phyloP scores from a whole-genome alignment of 2,329 filamentous ascomycete genomes.

The Lojkania enalia region DNA sequence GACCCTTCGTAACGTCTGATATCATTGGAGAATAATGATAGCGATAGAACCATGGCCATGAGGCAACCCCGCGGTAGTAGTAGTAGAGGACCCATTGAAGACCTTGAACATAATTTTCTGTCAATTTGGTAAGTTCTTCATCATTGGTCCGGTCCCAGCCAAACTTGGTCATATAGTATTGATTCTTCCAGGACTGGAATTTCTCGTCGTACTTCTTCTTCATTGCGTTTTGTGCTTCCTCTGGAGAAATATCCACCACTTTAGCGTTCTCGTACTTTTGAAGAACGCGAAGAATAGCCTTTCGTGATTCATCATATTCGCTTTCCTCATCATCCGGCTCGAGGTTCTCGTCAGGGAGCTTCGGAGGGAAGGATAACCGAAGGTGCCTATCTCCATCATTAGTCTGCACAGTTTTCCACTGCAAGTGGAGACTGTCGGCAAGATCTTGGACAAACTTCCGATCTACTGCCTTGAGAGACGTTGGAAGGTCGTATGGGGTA shows the following conservation, averaged over 20 bases:
- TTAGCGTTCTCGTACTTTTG: constrained; percentile 90
- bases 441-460: constrained; percentile 91
- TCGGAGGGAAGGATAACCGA: constrained; percentile 63
- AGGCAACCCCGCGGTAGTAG: constrained; percentile 95
- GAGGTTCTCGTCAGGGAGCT: constrained; percentile 46
- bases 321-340: constrained; percentile 68
- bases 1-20: constrained; percentile 86
- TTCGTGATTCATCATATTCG: constrained; percentile 77
- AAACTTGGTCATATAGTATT: constrained; percentile 90
- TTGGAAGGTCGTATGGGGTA: constrained; percentile 70
- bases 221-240: constrained; percentile 77
- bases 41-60: constrained; percentile 97
- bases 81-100: constrained; percentile 98
- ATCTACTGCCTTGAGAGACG: constrained; percentile 76
- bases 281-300: constrained; percentile 82
- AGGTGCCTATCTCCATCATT: constrained; percentile 69
- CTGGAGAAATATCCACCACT: constrained; percentile 75
- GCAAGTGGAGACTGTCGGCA: constrained; percentile 68
- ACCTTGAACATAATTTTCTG: constrained; percentile 96
- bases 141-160: constrained; percentile 83
- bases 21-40: constrained; percentile 99
- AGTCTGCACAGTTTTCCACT: constrained; percentile 66
- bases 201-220: constrained; percentile 87
- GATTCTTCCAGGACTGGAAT: constrained; percentile 90
- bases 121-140: constrained; percentile 76